Base-by-base conservation (phyloP, 768 basidiomycete species). In the Naganishia randhawae region DNA sequence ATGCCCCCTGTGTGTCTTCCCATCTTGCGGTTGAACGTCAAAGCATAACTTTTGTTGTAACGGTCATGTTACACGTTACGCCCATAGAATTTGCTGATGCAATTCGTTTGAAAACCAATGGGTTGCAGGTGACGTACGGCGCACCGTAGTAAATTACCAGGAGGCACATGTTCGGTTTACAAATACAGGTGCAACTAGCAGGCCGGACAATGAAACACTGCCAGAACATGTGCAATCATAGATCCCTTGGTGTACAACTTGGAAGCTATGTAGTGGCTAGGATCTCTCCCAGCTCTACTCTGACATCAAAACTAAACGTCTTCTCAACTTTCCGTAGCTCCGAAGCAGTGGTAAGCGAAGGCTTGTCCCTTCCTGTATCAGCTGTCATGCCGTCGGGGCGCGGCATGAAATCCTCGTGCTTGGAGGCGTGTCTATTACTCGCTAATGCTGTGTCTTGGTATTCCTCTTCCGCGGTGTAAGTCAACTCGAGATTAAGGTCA, bases 401-500 rank as follows among this genome's bases (percentile, higher is more conserved):
- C 11, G 45, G 7, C 11, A 22, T 11, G 3, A 22, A 48, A n/a
- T 48, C 45, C n/a, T 11, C 45, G 11, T 3, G 16, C 25, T 48
- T 48, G 13, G 19, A n/a, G 6, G 45, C 7, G 25, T 22, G 10
- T 55, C 22, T 25, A 17, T 61, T 42, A n/a, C 37, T 39, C 3
- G 10, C 22, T 22, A n/a, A 2, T 55, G 32, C 32, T 33, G 54
- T 35, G 54, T 55, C n/a, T 27, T 22, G 27, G 19, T 61, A 61
- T 37, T 61, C 57, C 33, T 61, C 57, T 41, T 61, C 57, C n/a
- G 39, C 57, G 39, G 57, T 61, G 39, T 61, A 61, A 22, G 57
- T 61, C 22, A 61, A 61, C 7, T 39, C 57, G n/a, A 61, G 57
- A 41, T 61, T n/a, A 13, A 61, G 57, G 25, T 61, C 37, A 22